Base-by-base conservation (phyloP, 2,329 filamentous ascomycete species). In the Alternaria brassicicola region DNA sequence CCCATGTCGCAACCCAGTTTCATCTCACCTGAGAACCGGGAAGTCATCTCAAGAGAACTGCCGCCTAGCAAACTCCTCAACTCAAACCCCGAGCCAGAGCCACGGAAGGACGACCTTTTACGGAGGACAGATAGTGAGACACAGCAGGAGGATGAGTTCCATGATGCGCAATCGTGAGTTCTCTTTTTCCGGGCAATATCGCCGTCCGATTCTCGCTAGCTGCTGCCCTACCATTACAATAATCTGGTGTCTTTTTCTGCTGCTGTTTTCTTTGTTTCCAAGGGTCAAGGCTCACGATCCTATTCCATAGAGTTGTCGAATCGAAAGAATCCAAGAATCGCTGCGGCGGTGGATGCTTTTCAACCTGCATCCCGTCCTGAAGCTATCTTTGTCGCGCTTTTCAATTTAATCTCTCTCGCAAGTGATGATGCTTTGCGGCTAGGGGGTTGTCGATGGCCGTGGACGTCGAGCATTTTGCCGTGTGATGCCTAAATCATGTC, bases 71-170 rank as follows among this genome's bases (percentile, higher is more conserved):
- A 69, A 38, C 62, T 72, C 1, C 55, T 73, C n/a, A 59, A 73
- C 39, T 68, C 67, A 12, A 71, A 69, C 36, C 68, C 65, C 4
- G 59, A 51, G 7, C 33, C 57, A 17, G 67, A 70, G 52, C 63
- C 68, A 23, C 39, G 52, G 3, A 59, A 53, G 12, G 47, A 60
- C 1, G 59, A 69, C 33, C 51, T 59, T 35, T 39, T 80, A 35
- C 65, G 67, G 61, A 69, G 77, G 31, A 70, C 71, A 64, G 81
- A 83, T 62, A 79, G 77, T 28, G 71, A 80, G 51, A 78, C 78
- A 12, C 72, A 78, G 6, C 75, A 77, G 38, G 76, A 80, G 28
- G 80, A 83, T 36, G 77, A 79, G 39, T 83, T 83, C 57, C 76
- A 81, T 46, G 81, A 83, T 71, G 81, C 81, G 6, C 77, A 80